A percentile compares a stretch with the other conserved stretches of the same genome.
These are phyloP conservation scores for Cupressus sempervirens DNA, from an alignment of 75 land plant genomes.

Conservation along the genomic window DNA sequence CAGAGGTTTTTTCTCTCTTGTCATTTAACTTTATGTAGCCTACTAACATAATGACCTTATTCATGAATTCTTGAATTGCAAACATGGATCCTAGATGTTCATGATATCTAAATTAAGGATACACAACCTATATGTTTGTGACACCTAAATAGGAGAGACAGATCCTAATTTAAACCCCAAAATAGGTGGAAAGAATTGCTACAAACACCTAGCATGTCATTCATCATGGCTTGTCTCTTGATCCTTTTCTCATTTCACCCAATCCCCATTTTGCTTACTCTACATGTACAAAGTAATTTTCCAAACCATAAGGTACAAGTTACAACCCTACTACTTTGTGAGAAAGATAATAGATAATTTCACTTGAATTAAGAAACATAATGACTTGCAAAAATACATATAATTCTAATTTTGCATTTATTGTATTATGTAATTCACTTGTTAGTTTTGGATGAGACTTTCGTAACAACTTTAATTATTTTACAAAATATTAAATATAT, in stretches of 20 bases:
- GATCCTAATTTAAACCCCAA: background rate
- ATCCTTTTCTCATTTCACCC: background rate
- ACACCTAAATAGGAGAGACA: background rate
- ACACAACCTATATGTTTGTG: no score
- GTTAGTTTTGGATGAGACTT: constrained; percentile 75
- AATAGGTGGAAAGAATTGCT: background rate
- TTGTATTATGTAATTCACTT: constrained; percentile 54
- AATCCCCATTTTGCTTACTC: background rate
- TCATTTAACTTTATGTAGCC: no score
- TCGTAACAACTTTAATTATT: constrained; percentile 81
- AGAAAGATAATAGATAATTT: no score
- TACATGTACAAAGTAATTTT: no score
- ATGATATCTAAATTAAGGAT: no score
- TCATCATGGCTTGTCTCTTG: background rate
- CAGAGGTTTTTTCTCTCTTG: no score
- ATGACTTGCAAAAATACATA: constrained; percentile 49
- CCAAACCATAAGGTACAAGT: no score
- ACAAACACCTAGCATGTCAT: background rate
- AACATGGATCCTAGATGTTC: no score
- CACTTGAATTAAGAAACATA: no score
- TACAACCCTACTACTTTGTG: no score
- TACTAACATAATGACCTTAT: no score
- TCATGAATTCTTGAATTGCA: no score
- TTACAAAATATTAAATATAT: constrained; percentile 71
- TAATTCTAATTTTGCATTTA: constrained; percentile 55